phyloP scores from a whole-genome alignment of 495 filamentous ascomycete species.

The Tuber calosporum region DNA sequence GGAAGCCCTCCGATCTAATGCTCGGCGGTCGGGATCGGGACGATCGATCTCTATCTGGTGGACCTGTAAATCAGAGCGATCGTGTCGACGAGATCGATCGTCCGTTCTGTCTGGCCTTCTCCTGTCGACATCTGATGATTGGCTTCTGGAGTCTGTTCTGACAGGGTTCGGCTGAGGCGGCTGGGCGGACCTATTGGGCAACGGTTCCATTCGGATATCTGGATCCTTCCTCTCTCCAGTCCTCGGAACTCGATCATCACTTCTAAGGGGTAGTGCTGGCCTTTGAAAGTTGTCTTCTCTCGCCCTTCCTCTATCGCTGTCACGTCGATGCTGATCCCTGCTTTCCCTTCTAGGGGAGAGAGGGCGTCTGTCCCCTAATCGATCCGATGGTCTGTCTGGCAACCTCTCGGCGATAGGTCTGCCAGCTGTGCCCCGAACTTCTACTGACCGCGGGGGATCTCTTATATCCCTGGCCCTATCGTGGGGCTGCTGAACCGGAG shows the following conservation, averaged over 20 bases:
- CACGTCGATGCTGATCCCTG: conserved; percentile 31
- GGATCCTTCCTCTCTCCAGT: conserved; percentile 25
- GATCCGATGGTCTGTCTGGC: conserved; percentile 35
- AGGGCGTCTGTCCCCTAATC: conserved; percentile 37
- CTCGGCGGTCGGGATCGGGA: conserved; percentile 28
- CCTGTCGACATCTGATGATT: conserved; percentile 25
- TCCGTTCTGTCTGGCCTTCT: conserved; percentile 29
- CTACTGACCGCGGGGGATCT: conserved; percentile 36
- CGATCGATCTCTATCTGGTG: conserved; percentile 20
- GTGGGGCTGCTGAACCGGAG: conserved; percentile 32
- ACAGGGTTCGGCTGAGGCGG: conserved; percentile 25
- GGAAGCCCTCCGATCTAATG: conserved; percentile 24
- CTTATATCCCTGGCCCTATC: conserved; percentile 39
- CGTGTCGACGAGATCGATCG: conserved; percentile 26
- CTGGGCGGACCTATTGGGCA: conserved; percentile 26
- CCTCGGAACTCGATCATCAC: conserved; percentile 26
- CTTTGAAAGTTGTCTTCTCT: conserved; percentile 42
- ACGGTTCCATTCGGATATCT: conserved; percentile 28
- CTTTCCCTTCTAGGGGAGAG: conserved; percentile 30
- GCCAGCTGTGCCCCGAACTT: conserved; percentile 27
- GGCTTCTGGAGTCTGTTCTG: conserved; percentile 27
- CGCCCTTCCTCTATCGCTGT: conserved; percentile 35
- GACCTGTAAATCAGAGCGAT: background rate
- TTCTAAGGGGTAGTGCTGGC: conserved; percentile 34
- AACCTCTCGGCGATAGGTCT: conserved; percentile 28